Percentiles rank a stretch among this genome's conserved stretches.
Evolutionary conservation across 495 filamentous ascomycete species (phyloP).

Genomic region (Hypoxylon fuscum): DNA sequence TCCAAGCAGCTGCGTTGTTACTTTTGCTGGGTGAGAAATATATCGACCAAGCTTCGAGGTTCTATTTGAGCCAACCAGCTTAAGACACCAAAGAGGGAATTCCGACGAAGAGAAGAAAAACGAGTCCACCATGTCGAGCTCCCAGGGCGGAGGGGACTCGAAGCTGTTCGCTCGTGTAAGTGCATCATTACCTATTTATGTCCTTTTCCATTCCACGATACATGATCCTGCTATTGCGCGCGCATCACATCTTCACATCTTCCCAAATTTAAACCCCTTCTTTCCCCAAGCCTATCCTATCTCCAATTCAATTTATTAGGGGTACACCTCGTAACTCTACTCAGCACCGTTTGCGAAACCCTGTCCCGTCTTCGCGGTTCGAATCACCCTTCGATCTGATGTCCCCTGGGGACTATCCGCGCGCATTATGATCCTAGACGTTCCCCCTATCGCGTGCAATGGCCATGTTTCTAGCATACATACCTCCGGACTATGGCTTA

Average conservation of each 20-base stretch:
- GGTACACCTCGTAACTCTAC: background rate
- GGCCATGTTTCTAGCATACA: slow-evolving; percentile 60
- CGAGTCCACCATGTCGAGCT: slow-evolving; percentile 71
- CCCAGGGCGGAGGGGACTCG: slow-evolving; percentile 86
- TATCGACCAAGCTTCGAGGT: slow-evolving; percentile 24
- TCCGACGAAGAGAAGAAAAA: slow-evolving; percentile 27
- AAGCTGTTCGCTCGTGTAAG: slow-evolving; percentile 99
- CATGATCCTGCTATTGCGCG: slow-evolving; percentile 4
- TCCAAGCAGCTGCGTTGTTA: slow-evolving; percentile 14
- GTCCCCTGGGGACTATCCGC: slow-evolving; percentile 17
- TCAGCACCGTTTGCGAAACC: slow-evolving; percentile 7
- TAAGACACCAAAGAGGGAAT: slow-evolving; percentile 34
- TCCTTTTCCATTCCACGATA: slow-evolving; percentile 26
- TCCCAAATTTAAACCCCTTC: too few relatives aligned
- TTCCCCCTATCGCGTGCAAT: slow-evolving; percentile 39
- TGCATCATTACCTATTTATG: slow-evolving; percentile 48
- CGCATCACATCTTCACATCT: background rate
- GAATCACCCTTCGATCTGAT: slow-evolving; percentile 18
- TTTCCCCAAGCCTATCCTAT: background rate
- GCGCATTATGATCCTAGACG: slow-evolving; percentile 43
- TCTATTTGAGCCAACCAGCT: slow-evolving; percentile 34
- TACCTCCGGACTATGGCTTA: slow-evolving; percentile 53
- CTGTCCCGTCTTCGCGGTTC: slow-evolving; percentile 19
- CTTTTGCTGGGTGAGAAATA: slow-evolving; percentile 11
- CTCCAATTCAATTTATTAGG: slow-evolving; percentile 20